A percentile compares a stretch with the other conserved stretches of the same genome.
Conservation (phyloP, 1,284 basidiomycete species). For the Xanthoconium separans region DNA sequence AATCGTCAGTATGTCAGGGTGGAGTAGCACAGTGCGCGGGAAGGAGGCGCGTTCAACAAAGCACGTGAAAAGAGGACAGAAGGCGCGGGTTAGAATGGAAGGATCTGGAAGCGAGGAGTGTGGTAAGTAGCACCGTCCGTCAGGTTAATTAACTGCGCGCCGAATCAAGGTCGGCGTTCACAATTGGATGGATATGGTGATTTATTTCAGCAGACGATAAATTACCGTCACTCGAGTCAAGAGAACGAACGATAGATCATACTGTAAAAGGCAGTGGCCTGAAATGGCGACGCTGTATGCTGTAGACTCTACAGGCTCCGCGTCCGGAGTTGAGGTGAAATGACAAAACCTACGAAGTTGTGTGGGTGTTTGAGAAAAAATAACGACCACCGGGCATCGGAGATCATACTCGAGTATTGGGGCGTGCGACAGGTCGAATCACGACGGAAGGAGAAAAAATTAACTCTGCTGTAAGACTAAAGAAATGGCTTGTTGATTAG, state of each 20-base stretch:
- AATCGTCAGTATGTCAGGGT: slow-evolving; percentile 1
- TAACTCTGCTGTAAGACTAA: too few species aligned
- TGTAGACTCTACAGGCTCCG: slow-evolving; percentile 8
- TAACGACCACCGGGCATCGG: neutral
- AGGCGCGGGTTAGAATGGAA: neutral
- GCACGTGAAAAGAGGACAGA: neutral
- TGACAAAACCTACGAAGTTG: neutral
- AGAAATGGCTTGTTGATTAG: neutral
- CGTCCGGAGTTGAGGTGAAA: neutral
- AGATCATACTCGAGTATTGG: neutral
- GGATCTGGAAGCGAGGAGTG: neutral
- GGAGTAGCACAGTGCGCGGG: slow-evolving; percentile 1
- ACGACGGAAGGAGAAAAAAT: too few species aligned
- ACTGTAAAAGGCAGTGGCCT: neutral
- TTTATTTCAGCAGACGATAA: too few species aligned
- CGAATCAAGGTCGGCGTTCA: neutral
- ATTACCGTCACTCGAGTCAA: neutral
- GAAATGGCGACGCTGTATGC: slow-evolving; percentile 1
- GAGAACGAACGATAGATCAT: neutral
- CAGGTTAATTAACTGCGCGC: neutral
- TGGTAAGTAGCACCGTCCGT: slow-evolving; percentile 1
- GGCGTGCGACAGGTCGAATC: neutral
- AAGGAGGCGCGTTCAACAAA: neutral
- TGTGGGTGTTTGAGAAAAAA: neutral
- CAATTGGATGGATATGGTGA: neutral